These are phyloP conservation scores for Citrullus colocynthis DNA, from an alignment of 306 rosid species.

Conservation along the genomic window DNA sequence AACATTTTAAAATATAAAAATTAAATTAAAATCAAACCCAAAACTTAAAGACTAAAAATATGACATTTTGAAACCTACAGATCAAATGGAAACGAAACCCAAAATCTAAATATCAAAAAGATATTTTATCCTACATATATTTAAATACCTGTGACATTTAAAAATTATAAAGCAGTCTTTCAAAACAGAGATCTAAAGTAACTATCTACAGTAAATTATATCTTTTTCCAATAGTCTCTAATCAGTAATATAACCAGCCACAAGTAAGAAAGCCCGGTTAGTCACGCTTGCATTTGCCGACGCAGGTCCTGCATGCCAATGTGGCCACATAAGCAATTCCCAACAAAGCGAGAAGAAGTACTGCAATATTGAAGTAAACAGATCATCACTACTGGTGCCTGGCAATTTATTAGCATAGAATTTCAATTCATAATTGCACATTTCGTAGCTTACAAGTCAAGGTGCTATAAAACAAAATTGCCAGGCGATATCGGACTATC, in stretches of 20 bases:
- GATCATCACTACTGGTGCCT: not conserved
- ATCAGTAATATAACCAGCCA: not conserved
- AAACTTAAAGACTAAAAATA: too few species aligned
- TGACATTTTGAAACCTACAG: too few species aligned
- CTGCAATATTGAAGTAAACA: constrained; percentile 19
- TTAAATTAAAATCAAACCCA: too few species aligned
- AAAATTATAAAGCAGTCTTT: too few species aligned
- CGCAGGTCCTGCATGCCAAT: constrained; percentile 14
- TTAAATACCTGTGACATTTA: too few species aligned
- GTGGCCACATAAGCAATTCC: constrained; percentile 13
- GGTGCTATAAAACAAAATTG: constrained; percentile 27
- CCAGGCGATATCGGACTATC: constrained; percentile 52
- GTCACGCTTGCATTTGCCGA: constrained; percentile 22
- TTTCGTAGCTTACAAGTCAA: constrained; percentile 26
- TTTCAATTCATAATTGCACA: not conserved
- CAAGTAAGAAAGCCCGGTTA: not conserved
- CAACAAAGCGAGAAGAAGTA: constrained; percentile 8
- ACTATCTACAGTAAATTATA: too few species aligned
- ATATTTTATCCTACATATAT: too few species aligned
- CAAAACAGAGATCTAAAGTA: too few species aligned
- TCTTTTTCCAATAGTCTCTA: too few species aligned
- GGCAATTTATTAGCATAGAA: not conserved
- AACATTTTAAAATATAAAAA: too few species aligned
- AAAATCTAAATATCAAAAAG: too few species aligned
- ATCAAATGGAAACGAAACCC: too few species aligned